phyloP scores from a whole-genome alignment of 2,329 filamentous ascomycete genomes.

The Pseudocercospora fijiensis region DNA sequence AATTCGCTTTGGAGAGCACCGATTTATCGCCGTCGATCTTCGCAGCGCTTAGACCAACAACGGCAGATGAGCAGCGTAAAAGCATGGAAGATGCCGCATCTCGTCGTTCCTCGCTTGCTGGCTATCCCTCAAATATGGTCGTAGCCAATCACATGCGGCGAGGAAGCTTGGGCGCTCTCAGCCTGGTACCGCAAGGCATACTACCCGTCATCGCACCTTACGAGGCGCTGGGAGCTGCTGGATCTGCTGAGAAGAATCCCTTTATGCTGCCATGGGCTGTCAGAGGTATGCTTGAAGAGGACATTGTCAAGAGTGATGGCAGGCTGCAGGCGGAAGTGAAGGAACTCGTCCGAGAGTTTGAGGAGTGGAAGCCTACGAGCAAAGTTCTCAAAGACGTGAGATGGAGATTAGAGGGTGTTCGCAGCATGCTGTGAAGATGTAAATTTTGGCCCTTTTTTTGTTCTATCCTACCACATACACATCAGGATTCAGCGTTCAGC shows the following conservation, averaged over 20 bases:
- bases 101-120: slow-evolving; percentile 29
- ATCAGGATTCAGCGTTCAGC: not conserved
- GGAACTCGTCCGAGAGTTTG: slow-evolving; percentile 80
- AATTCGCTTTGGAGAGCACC: slow-evolving; percentile 51
- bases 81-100: slow-evolving; percentile 26
- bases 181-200: slow-evolving; percentile 32
- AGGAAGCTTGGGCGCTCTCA: slow-evolving; percentile 29
- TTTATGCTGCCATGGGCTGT: slow-evolving; percentile 95
- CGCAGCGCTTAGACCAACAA: slow-evolving; percentile 4
- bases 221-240: slow-evolving; percentile 36
- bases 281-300: slow-evolving; percentile 87
- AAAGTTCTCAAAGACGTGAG: slow-evolving; percentile 96
- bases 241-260: slow-evolving; percentile 61
- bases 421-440: slow-evolving; percentile 69
- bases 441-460: no score
- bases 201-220: slow-evolving; percentile 41
- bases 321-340: slow-evolving; percentile 65
- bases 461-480: not conserved
- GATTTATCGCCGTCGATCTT: slow-evolving; percentile 28
- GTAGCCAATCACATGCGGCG: slow-evolving; percentile 39
- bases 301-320: slow-evolving; percentile 79
- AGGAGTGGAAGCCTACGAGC: slow-evolving; percentile 85
- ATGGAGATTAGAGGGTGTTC: slow-evolving; percentile 85
- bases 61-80: slow-evolving; percentile 23
- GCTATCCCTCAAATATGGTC: slow-evolving; percentile 33